Percentiles rank a stretch among this genome's conserved stretches.
These are phyloP conservation scores for Hymenochaete sp. DNA, from an alignment of 1,284 basidiomycete genomes.

Conservation along the genomic window DNA sequence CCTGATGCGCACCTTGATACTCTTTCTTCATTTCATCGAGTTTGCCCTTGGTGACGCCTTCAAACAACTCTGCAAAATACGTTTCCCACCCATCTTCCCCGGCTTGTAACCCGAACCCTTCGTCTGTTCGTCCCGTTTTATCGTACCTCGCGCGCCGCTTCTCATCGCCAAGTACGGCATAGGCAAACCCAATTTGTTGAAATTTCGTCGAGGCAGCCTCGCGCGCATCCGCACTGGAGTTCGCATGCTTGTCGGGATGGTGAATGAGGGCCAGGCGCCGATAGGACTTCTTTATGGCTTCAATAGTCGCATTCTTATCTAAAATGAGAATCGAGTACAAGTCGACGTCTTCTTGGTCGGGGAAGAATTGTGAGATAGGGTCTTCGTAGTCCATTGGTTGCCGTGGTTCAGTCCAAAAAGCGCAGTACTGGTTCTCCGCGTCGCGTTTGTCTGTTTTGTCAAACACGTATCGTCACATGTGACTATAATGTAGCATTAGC, in stretches of 20 bases:
- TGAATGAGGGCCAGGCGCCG: slow-evolving; percentile 71
- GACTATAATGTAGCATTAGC: too few species aligned
- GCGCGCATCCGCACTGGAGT: slow-evolving; percentile 50
- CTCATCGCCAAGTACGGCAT: slow-evolving; percentile 76
- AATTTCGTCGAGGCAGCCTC: slow-evolving; percentile 66
- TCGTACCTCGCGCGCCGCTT: slow-evolving; percentile 72
- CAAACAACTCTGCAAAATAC: slow-evolving; percentile 86
- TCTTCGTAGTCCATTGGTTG: slow-evolving; percentile 56
- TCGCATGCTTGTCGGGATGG: slow-evolving; percentile 85
- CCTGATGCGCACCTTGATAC: slow-evolving; percentile 67
- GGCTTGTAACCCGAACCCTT: slow-evolving; percentile 61
- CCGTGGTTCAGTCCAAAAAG: too few species aligned
- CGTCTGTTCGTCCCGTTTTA: slow-evolving; percentile 74
- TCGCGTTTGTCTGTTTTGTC: too few species aligned
- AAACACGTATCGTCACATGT: too few species aligned
- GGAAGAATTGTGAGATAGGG: slow-evolving; percentile 73
- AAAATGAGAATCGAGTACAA: slow-evolving; percentile 70
- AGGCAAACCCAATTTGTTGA: slow-evolving; percentile 87
- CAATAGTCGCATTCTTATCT: slow-evolving; percentile 40
- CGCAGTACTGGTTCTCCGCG: too few species aligned
- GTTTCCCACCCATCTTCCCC: slow-evolving; percentile 86
- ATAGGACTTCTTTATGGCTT: slow-evolving; percentile 79
- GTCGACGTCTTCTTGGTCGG: slow-evolving; percentile 57
- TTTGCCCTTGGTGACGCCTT: slow-evolving; percentile 74
- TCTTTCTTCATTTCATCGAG: slow-evolving; percentile 85